Conservation (phyloP, 176 grass and related monocot species). For the Oryza glaberrima region DNA sequence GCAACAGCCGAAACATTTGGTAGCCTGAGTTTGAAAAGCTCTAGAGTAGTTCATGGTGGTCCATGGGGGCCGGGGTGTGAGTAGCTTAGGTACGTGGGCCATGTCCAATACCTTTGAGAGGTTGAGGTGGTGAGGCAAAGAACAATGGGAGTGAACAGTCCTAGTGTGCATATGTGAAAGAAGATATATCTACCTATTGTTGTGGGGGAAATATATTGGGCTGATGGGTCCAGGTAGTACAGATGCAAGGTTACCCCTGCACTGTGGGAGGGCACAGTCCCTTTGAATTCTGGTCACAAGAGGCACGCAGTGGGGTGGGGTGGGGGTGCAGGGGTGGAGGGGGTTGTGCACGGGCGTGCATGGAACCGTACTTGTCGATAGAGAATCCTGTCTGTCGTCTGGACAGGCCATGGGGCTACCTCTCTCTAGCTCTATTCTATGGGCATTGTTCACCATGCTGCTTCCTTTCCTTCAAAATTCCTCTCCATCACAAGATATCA, state of each 20-base stretch:
- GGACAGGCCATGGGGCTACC: conserved; percentile 39
- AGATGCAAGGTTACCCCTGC: conserved; percentile 46
- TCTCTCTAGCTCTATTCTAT: conserved; percentile 29
- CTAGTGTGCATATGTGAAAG: conserved; percentile 7
- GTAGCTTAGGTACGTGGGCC: not conserved
- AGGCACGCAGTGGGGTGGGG: conserved; percentile 25
- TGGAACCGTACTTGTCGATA: conserved; percentile 62
- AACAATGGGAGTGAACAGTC: conserved; percentile 6
- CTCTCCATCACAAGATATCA: conserved; percentile 41
- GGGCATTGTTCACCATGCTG: conserved; percentile 35
- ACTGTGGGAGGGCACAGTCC: conserved; percentile 56
- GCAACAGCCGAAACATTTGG: not conserved
- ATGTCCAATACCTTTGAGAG: not conserved
- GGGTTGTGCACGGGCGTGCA: conserved; percentile 62
- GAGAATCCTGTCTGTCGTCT: conserved; percentile 57
- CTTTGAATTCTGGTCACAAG: conserved; percentile 73
- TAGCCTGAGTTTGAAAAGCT: not conserved
- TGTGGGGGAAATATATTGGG: conserved; percentile 29
- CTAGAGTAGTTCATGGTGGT: not conserved
- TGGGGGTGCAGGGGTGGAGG: not conserved
- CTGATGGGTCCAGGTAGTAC: conserved; percentile 48
- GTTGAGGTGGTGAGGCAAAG: conserved; percentile 19
- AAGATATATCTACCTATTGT: not conserved
- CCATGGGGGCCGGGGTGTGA: not conserved
- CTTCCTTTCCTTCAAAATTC: conserved; percentile 38